phyloP scores from a whole-genome alignment of 2,329 filamentous ascomycete species.

The Cladosporium phlei region DNA sequence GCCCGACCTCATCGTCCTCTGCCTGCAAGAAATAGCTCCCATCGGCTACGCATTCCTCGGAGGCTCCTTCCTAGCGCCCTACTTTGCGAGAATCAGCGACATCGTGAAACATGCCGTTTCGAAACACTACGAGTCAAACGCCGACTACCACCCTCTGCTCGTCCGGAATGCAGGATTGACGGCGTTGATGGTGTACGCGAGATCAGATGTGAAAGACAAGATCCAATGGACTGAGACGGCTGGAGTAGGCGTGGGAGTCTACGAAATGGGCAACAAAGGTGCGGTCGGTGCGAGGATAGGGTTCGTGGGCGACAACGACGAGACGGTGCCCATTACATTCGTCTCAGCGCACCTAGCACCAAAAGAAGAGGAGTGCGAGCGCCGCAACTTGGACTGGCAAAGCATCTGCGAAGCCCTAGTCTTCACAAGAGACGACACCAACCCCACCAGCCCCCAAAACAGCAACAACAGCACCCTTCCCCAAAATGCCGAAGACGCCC shows the following conservation, averaged over 20 bases:
- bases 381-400: slow-evolving; percentile 84
- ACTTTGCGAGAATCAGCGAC: slow-evolving; percentile 68
- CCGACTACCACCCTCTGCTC: slow-evolving; percentile 64
- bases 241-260: slow-evolving; percentile 76
- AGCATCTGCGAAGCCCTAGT: slow-evolving; percentile 74
- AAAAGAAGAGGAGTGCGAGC: slow-evolving; percentile 71
- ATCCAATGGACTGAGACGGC: slow-evolving; percentile 68
- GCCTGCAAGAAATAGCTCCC: slow-evolving; percentile 84
- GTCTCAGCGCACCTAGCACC: slow-evolving; percentile 84
- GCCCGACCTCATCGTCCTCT: slow-evolving; percentile 62
- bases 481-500: slow-evolving; percentile 16
- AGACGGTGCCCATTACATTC: slow-evolving; percentile 67
- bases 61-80: slow-evolving; percentile 69
- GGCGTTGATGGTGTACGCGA: slow-evolving; percentile 77
- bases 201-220: slow-evolving; percentile 52
- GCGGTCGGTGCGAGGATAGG: slow-evolving; percentile 73
- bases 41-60: slow-evolving; percentile 81
- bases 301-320: slow-evolving; percentile 46
- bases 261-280: slow-evolving; percentile 93
- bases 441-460: slow-evolving; percentile 6
- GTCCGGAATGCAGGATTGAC: slow-evolving; percentile 83
- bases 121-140: slow-evolving; percentile 56
- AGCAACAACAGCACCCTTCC: slow-evolving; percentile 9
- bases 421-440: slow-evolving; percentile 47
- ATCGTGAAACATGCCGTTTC: slow-evolving; percentile 39